Percentiles rank a stretch among this genome's conserved stretches.
Conservation (phyloP, 345 rosid species). For the Mangifera indica region DNA sequence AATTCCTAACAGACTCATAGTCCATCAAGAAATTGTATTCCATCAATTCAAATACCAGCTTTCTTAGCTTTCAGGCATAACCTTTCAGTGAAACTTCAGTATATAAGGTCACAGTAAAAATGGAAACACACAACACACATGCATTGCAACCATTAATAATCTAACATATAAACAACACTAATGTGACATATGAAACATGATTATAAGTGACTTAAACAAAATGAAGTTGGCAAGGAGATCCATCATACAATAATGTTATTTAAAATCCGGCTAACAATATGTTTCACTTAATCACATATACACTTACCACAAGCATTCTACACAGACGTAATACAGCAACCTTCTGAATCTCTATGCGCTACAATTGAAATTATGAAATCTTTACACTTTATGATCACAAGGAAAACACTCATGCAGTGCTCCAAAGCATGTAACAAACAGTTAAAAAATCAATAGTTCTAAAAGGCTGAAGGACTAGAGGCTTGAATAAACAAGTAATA, state of each 20-base stretch:
- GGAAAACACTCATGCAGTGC: conserved; percentile 32
- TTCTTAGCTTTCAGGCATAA: too few relatives aligned
- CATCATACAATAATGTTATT: background rate
- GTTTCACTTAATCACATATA: conserved; percentile 26
- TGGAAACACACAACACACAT: background rate
- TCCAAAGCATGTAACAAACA: conserved; percentile 33
- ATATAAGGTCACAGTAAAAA: background rate
- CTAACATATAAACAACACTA: background rate
- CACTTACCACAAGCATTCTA: conserved; percentile 50
- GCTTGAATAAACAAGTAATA: conserved; percentile 30
- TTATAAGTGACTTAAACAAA: background rate
- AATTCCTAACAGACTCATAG: conserved; percentile 17
- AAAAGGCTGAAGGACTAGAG: conserved; percentile 28
- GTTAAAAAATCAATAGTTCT: conserved; percentile 27
- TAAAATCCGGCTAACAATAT: background rate
- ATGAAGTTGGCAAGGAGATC: background rate
- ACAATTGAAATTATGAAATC: conserved; percentile 41
- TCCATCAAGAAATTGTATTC: background rate
- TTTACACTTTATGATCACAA: conserved; percentile 36
- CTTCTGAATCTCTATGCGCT: conserved; percentile 50
- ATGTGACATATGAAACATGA: background rate
- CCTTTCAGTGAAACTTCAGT: too few relatives aligned
- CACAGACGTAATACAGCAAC: conserved; percentile 37
- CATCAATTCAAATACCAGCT: background rate
- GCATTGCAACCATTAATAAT: background rate